Base-by-base conservation (phyloP, 345 rosid genomes). In the Anacardium occidentale region DNA sequence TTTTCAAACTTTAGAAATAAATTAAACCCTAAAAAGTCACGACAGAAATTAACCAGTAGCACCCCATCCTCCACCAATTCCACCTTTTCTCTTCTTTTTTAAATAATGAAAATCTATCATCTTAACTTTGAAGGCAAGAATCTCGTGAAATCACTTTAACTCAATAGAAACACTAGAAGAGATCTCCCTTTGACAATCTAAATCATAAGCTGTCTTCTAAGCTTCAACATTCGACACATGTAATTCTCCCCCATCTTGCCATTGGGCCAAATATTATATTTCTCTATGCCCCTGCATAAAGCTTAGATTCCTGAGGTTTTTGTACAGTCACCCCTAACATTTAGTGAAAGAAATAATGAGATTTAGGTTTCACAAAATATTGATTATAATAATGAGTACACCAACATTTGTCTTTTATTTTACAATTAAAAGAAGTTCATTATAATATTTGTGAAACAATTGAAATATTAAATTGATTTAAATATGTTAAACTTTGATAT, bases 161-260 rank as follows among this genome's bases (percentile, higher is more conserved):
- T 73, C 70, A 73, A 73, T 64, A 53, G 44, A 73, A 73, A 63
- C 55, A n/a, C 63, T 64, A 61, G 22, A 51, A 72, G 62, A 72
- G 68, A 72, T 62, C 59, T 42, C 37, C 62, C 54, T 42, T 44
- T 69, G 53, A 59, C 18, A 29, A 45, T 45, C 57, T 58, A 70
- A 13, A 57, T 4, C 64, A 57, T 24, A 44, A 42, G 62, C 64
- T 26, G 45, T 44, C 60, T 47, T 57, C 37, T 29, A 8, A 8
- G 34, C 66, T 59, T 60, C 9, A 2, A 29, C 26, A 22, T 1
- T 60, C 29, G 74, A 59, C 66, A 60, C 34, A 15, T 60, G 66
- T 59, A 70, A 70, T 7, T 48, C 25, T 47, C 66, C 20, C 59
- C 5, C 13, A 10, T 0, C 0, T 18, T 17, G 26, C 50, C 74